Base-by-base conservation (phyloP, 768 basidiomycete species). In the Aureoboletus auriporus region DNA sequence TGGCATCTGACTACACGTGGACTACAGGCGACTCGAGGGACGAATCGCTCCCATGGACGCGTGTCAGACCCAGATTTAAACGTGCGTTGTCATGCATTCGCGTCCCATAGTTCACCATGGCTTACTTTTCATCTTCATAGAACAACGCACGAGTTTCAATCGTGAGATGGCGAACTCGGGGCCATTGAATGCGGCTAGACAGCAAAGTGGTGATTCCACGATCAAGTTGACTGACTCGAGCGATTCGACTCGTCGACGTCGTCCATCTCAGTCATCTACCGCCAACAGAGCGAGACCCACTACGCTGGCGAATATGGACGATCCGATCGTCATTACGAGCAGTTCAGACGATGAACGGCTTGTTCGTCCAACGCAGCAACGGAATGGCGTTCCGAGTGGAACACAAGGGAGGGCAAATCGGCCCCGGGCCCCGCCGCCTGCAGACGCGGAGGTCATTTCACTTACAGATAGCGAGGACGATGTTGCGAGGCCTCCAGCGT, bases 401-500 rank as follows among this genome's bases (percentile, higher is more conserved):
- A 40, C 29, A 7, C 55, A 49, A 33, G 39, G 42, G 20, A 36
- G 20, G 17, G 23, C 7, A 30, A 41, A 35, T 14, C 30, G 52
- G 36, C 39, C 2, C 30, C 29, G 35, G 4, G 38, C 0, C 0
- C 54, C 51, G 23, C 61, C 52, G 1, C 55, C 55, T 16, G 2
- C 6, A n/a, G 20, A 51, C 5, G 54, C 9, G 7, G 66, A 66
- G 28, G 62, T 68, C 14, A 67, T 67, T n/a, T 56, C 51, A 10
- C 46, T 68, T n/a, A 42, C 46, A 10, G 66, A 68, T 16, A 68
- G 62, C 14, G 64, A 66, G 0, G 51, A 55, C 4, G 58, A 54
- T 9, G 1, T 10, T 10, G 36, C 38, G 20, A 17, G 42, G 4
- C 33, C 33, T 11, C 12, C 33, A 14, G 10, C 26, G 8, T 4